Evolutionary conservation across 176 grass and related monocot species (phyloP).

Genomic region (Dendrocalamus sinicus): DNA sequence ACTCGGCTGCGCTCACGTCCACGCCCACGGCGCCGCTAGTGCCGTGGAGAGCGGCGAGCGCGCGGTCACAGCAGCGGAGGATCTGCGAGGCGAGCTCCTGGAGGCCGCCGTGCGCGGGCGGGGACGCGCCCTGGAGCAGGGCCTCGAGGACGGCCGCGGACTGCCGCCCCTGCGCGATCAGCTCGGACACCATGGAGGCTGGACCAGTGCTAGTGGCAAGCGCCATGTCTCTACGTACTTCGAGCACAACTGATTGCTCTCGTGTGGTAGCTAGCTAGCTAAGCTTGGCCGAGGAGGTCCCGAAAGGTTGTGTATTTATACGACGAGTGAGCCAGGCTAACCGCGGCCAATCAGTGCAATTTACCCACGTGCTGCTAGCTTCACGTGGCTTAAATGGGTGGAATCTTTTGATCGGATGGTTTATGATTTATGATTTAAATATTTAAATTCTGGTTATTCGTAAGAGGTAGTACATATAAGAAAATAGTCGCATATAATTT

Average conservation of each 20-base stretch:
- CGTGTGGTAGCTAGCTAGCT: background rate
- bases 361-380: constrained; percentile 16
- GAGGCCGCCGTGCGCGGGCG: background rate
- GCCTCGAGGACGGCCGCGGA: constrained; percentile 36
- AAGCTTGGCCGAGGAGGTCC: background rate
- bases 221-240: background rate
- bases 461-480: too few relatives aligned
- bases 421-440: too few relatives aligned
- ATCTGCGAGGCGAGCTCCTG: constrained; percentile 26
- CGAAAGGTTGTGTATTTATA: background rate
- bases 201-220: background rate
- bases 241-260: background rate
- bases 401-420: too few relatives aligned
- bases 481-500: too few relatives aligned
- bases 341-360: background rate
- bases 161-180: constrained; percentile 27
- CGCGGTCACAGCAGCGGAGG: constrained; percentile 39
- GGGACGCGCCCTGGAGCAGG: background rate
- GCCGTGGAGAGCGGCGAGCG: constrained; percentile 29
- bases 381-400: background rate
- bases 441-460: too few relatives aligned
- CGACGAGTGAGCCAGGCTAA: background rate
- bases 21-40: background rate
- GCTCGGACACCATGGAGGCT: constrained; percentile 23
- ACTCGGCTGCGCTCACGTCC: too few relatives aligned